Base-by-base conservation (phyloP, 805 yeast genomes). In the Yarrowia sp. region DNA sequence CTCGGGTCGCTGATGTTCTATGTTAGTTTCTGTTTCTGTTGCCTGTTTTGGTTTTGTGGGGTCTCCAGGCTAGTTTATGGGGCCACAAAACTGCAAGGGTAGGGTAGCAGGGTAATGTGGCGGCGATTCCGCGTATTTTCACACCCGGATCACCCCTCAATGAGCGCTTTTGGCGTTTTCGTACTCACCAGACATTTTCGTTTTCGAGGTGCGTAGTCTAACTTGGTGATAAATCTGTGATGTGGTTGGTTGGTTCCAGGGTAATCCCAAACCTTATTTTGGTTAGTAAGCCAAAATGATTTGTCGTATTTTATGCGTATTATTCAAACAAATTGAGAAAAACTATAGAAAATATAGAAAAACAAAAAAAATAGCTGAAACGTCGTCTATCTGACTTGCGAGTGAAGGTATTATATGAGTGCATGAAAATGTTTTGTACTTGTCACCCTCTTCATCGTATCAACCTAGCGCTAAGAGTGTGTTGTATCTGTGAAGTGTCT, bases 1-100 rank as follows among this genome's bases (percentile, higher is more conserved):
- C 74, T 88, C 91, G 53, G 91, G 88, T 64, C 80, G 76, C 67
- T 70, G 72, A 72, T 78, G 80, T 56, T 66, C 72, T 35, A 72
- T 46, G 63, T 71, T 63, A 63, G 67, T 38, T 7, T 3, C 12
- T n/a, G 32, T 16, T 48, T 16, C n/a, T 14, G 41, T 36, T 38
- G 19, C 19, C 19, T 19, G 19, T 19, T 19, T 19, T 19, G 19
- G 19, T 19, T 19, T 19, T 19, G 58, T 15, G 40, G 26, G 38
- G 32, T 26, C 32, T 3, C 32, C 32, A 26, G 32, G 32, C 32
- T 2, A 26, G 32, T 26, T 26, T 26, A 26, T 26, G 32, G 32
- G 32, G 32, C 32, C 32, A 26, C 32, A 16, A 19, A 16, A 4
- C 2, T 8, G 22, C 11, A 7, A 8, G 8, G 32, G 7, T 2